Evolutionary conservation across 768 basidiomycete genomes (phyloP).

Genomic region (Lepiota venenata): DNA sequence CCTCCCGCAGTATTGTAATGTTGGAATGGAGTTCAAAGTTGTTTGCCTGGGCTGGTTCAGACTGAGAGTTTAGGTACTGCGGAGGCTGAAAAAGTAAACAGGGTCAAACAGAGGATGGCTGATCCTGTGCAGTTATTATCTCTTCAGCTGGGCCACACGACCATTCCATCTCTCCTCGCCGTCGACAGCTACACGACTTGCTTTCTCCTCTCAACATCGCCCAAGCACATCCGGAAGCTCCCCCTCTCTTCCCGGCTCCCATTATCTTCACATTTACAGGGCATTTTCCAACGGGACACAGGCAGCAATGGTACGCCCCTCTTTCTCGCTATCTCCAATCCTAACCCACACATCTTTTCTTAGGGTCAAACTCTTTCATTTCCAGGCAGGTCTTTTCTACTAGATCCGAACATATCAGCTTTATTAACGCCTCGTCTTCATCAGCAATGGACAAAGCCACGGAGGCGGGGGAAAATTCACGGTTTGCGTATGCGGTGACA

Average conservation of each 20-base stretch:
- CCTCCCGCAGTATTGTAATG: no score
- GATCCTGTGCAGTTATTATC: conserved; percentile 13
- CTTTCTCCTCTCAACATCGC: conserved; percentile 12
- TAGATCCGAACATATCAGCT: neutral
- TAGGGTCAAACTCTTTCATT: conserved; percentile 87
- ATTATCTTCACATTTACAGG: neutral
- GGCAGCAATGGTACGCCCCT: conserved; percentile 30
- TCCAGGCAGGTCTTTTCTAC: conserved; percentile 51
- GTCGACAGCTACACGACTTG: conserved; percentile 16
- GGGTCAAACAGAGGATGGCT: conserved; percentile 20
- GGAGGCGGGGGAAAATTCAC: conserved; percentile 65
- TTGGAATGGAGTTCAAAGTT: no score
- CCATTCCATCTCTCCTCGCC: conserved; percentile 25
- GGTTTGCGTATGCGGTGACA: conserved; percentile 72
- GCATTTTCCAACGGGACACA: conserved; percentile 2
- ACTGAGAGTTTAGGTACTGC: neutral
- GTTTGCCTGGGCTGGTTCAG: no score
- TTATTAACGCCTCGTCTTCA: conserved; percentile 14
- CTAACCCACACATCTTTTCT: conserved; percentile 16
- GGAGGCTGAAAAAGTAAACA: conserved; percentile 21
- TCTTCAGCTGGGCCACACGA: conserved; percentile 32
- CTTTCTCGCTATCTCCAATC: conserved; percentile 11
- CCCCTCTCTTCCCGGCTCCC: conserved; percentile 7
- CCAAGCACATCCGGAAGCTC: conserved; percentile 10
- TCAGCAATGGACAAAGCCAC: conserved; percentile 83